Conservation (phyloP, 2,329 filamentous ascomycete genomes). For the Penicillium sp. region DNA sequence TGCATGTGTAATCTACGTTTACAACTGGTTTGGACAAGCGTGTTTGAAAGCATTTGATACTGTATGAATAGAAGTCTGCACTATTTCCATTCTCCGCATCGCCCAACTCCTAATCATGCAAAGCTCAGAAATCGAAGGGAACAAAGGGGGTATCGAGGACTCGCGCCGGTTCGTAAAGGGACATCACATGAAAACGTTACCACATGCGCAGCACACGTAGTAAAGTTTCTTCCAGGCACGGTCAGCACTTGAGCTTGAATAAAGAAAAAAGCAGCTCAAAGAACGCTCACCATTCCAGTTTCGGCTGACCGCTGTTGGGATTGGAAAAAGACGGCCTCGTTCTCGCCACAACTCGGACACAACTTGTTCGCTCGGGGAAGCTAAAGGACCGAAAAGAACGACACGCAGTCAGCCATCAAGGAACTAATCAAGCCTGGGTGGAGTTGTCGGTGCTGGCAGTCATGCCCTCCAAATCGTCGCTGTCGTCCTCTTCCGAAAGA, state of each 20-base stretch:
- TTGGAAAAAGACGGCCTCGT: constrained; percentile 96
- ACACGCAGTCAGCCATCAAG: constrained; percentile 30
- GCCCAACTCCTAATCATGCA: constrained; percentile 14
- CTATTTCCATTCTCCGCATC: constrained; percentile 1
- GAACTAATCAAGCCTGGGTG: constrained; percentile 13
- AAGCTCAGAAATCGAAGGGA: constrained; percentile 9
- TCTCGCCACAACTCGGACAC: constrained; percentile 78
- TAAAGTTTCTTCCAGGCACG: constrained; percentile 66
- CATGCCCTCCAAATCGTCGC: constrained; percentile 6
- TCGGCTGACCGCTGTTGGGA: constrained; percentile 94
- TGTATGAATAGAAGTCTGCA: constrained; percentile 28
- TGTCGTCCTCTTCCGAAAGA: constrained; percentile 14
- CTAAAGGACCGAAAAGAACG: constrained; percentile 46
- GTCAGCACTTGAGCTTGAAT: constrained; percentile 13
- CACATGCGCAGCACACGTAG: constrained; percentile 90
- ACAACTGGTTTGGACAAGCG: constrained; percentile 20
- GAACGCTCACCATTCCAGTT: constrained; percentile 82
- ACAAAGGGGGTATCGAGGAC: constrained; percentile 30
- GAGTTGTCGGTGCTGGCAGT: constrained; percentile 4
- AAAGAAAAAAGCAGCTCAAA: constrained; percentile 4
- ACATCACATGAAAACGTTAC: constrained; percentile 64
- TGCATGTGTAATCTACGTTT: constrained; percentile 57
- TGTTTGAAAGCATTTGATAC: constrained; percentile 27
- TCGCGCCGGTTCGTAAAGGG: constrained; percentile 17
- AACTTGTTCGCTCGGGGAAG: constrained; percentile 81